Evolutionary conservation across 148 eudicot species (phyloP).

Genomic region (Camellia granthamiana): DNA sequence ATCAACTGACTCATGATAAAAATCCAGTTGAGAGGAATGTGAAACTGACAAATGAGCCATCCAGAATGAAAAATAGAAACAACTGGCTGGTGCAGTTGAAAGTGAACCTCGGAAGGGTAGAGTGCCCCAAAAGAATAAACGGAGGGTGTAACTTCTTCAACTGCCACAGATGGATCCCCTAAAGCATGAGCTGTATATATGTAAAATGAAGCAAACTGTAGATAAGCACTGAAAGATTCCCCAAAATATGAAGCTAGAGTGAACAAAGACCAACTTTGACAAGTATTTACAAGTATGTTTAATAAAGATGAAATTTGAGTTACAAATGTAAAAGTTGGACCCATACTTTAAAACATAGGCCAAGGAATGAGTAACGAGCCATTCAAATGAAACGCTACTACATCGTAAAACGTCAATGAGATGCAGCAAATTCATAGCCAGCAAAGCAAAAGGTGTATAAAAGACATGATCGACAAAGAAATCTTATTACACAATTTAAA

Average conservation of each 20-base stretch:
- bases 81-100: conserved; percentile 12
- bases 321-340: background rate
- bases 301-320: background rate
- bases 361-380: background rate
- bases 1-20: conserved; percentile 53
- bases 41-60: conserved; percentile 19
- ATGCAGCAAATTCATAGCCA: background rate
- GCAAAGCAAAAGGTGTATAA: background rate
- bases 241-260: background rate
- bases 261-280: background rate
- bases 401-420: background rate
- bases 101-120: conserved; percentile 81
- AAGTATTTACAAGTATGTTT: background rate
- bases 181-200: conserved; percentile 69
- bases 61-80: background rate
- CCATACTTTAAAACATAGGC: background rate
- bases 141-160: conserved; percentile 84
- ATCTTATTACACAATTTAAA: too few species aligned
- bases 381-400: background rate
- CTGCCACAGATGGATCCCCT: conserved; percentile 87
- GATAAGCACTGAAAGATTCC: background rate
- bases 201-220: conserved; percentile 16
- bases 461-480: background rate
- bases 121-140: conserved; percentile 67
- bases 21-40: conserved; percentile 30